Conservation (phyloP, 2,329 filamentous ascomycete species). For the Calonectria fujianensis region DNA sequence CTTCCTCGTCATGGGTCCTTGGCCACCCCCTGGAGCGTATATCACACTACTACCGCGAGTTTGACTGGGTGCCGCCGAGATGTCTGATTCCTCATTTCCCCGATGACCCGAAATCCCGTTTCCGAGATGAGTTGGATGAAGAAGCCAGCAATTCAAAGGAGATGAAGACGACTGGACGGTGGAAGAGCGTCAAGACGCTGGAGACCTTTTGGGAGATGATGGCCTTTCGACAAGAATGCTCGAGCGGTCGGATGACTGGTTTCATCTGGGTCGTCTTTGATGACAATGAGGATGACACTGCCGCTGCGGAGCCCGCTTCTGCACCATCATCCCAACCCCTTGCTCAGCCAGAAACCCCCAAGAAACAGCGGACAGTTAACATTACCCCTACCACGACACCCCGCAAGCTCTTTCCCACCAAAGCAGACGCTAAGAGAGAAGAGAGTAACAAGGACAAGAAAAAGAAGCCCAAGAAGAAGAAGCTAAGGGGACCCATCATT, state of each 20-base stretch:
- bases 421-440: constrained; percentile 38
- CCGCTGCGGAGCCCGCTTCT: constrained; percentile 40
- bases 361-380: constrained; percentile 51
- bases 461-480: constrained; percentile 65
- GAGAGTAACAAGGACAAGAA: constrained; percentile 52
- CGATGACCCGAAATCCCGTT: constrained; percentile 95
- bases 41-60: constrained; percentile 77
- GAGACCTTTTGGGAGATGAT: constrained; percentile 99
- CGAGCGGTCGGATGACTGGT: constrained; percentile 91
- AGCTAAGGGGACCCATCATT: constrained; percentile 75
- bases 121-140: constrained; percentile 90
- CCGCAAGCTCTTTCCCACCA: constrained; percentile 58
- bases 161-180: constrained; percentile 78
- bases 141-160: constrained; percentile 78
- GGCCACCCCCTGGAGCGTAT: constrained; percentile 81
- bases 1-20: constrained; percentile 79
- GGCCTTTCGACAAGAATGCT: constrained; percentile 97
- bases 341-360: constrained; percentile 58
- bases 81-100: constrained; percentile 94
- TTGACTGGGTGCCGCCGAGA: constrained; percentile 80
- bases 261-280: constrained; percentile 96
- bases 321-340: constrained; percentile 53
- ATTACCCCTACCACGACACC: constrained; percentile 59
- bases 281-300: constrained; percentile 59
- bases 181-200: constrained; percentile 88